Conservation (phyloP, 176 grass and related monocot genomes). For the Eragrostis nindensis region DNA sequence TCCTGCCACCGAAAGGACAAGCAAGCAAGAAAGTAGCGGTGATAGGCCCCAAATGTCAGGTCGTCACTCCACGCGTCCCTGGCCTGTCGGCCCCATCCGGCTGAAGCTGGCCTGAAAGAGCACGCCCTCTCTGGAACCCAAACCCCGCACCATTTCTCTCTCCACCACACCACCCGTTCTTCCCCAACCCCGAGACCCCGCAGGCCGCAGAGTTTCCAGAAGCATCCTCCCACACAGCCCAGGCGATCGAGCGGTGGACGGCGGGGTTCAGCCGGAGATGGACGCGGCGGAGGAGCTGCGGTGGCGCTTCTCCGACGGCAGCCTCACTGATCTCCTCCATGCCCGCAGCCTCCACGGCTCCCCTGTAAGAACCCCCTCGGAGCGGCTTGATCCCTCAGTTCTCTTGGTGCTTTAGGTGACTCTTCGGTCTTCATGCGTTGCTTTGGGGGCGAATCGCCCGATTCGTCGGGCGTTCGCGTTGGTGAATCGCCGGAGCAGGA, state of each 20-base stretch:
- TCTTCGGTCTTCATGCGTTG: neutral
- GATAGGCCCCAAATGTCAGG: neutral
- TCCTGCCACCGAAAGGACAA: neutral
- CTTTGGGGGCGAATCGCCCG: conserved; percentile 10
- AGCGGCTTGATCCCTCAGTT: neutral
- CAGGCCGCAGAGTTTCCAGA: conserved; percentile 41
- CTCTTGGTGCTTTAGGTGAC: neutral
- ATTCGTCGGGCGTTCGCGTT: neutral
- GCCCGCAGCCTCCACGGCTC: conserved; percentile 51
- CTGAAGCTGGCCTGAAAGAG: neutral
- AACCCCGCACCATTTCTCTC: neutral
- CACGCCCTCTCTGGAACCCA: neutral
- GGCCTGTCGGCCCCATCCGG: neutral
- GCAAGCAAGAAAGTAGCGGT: neutral
- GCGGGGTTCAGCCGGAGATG: conserved; percentile 34
- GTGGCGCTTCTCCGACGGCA: conserved; percentile 73
- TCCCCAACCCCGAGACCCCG: neutral
- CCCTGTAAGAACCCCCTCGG: conserved; percentile 32
- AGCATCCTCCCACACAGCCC: conserved; percentile 29
- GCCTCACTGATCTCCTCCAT: conserved; percentile 64
- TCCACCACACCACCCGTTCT: neutral
- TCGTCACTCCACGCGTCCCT: conserved; percentile 32
- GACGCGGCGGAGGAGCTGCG: conserved; percentile 52
- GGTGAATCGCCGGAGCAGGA: conserved; percentile 1
- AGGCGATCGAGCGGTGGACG: conserved; percentile 11